Base-by-base conservation (phyloP, 306 rosid genomes). In the Acacia crassicarpa region DNA sequence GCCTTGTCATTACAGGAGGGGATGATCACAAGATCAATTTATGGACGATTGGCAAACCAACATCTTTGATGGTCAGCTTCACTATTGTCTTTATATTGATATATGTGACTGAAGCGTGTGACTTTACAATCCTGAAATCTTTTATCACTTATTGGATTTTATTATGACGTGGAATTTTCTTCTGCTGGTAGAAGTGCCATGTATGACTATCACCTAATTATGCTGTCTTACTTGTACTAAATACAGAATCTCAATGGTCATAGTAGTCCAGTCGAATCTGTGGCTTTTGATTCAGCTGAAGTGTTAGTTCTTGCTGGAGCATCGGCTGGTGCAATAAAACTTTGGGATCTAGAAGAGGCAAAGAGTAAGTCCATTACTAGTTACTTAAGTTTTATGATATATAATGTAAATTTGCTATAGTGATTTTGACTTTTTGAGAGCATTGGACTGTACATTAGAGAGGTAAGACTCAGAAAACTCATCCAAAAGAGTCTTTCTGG, bases 1-100 rank as follows among this genome's bases (percentile, higher is more conserved):
- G 99, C 33, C 86, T 80, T 80, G 92, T 91, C 80, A 76, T 89
- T 32, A 95, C 97, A 5, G 99, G 99, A 44, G 97, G 98, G 67
- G 99, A 95, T 85, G 99, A 95, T 90, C 89, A 92, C 80, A 88
- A 90, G 56, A 98, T 93, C 84, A 93, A 91, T 88, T 75, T 95
- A 19, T 95, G 99, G 99, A 81, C 94, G 14, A 88, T 95, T 80
- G 99, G 99, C 80, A 95, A 91, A 74, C 94, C 99, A 41, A 86
- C 88, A 54, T 83, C 93, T 69, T n/a, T 89, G 84, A 90, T 58
- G 98, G 99, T 93, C 49, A 85, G 89, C 88, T 72, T 66, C 71
- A 76, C 79, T 81, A 54, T 76, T 67, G 33, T 72, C 73, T 82
- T 67, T 73, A 32, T 23, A 8, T 23, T 54, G 30, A n/a, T 68